These are phyloP conservation scores for Trichocladium uniseriatum DNA, from an alignment of 495 filamentous ascomycete species.

Conservation along the genomic window DNA sequence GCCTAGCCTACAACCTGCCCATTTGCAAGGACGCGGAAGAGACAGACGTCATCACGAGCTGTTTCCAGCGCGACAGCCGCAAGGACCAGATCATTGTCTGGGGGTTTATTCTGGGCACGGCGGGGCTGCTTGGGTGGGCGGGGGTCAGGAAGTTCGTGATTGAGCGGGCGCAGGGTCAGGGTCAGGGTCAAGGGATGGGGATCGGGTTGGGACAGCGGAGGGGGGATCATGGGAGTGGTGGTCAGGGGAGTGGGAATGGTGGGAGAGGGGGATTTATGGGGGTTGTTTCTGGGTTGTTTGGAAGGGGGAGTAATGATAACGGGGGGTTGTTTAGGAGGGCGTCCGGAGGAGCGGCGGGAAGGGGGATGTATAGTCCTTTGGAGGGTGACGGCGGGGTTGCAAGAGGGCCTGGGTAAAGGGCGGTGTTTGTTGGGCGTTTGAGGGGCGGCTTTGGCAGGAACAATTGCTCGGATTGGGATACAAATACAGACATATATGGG, in stretches of 20 bases:
- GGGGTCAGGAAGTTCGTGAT: constrained; percentile 41
- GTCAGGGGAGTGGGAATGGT: background rate
- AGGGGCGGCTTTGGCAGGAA: background rate
- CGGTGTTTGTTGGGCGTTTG: background rate
- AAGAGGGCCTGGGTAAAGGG: background rate
- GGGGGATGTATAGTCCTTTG: constrained; percentile 17
- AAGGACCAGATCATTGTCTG: constrained; percentile 90
- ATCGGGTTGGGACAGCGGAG: background rate
- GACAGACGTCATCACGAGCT: constrained; percentile 78
- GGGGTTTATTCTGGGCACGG: constrained; percentile 80
- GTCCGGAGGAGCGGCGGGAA: background rate
- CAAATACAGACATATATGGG: background rate
- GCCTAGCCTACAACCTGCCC: constrained; percentile 71
- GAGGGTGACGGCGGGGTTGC: constrained; percentile 2
- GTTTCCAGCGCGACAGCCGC: constrained; percentile 84
- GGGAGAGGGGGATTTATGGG: background rate
- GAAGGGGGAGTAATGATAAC: background rate
- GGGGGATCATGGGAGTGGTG: background rate
- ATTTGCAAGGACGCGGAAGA: constrained; percentile 80
- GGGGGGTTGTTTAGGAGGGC: background rate
- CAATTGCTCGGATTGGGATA: background rate
- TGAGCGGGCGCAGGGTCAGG: background rate
- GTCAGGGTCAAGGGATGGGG: background rate
- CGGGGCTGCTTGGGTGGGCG: constrained; percentile 76
- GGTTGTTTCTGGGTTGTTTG: background rate